Percentiles rank a stretch among this genome's conserved stretches.
Conservation (phyloP, 768 basidiomycete genomes). For the Amanita muscaria region DNA sequence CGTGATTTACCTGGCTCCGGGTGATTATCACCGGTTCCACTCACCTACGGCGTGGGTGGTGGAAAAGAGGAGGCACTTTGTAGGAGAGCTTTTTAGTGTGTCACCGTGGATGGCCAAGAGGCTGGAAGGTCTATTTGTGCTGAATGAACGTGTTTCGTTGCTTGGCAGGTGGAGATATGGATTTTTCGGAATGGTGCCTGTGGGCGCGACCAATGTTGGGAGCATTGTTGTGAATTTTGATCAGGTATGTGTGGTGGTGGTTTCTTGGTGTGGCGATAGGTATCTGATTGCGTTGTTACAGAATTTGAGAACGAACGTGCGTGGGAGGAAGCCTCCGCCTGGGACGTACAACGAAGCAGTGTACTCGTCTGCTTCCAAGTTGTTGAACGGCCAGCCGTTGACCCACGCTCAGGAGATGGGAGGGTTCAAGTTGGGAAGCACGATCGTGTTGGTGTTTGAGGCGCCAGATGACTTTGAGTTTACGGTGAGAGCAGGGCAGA, state of each 20-base stretch:
- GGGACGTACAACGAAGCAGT: conserved; percentile 91
- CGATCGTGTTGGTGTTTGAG: conserved; percentile 95
- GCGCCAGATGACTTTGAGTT: conserved; percentile 83
- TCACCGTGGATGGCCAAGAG: conserved; percentile 94
- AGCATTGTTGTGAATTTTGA: conserved; percentile 96
- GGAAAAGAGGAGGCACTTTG: conserved; percentile 90
- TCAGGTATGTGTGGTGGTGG: conserved; percentile 34
- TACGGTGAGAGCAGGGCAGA: conserved; percentile 64
- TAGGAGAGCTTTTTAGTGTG: conserved; percentile 95
- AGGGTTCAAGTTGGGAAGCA: conserved; percentile 91
- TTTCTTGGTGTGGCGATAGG: conserved; percentile 1
- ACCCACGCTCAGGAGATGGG: conserved; percentile 92
- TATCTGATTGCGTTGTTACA: conserved; percentile 18
- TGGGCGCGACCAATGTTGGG: conserved; percentile 97
- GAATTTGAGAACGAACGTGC: conserved; percentile 86
- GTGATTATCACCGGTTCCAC: conserved; percentile 98
- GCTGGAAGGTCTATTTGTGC: conserved; percentile 85
- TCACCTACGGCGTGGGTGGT: conserved; percentile 96
- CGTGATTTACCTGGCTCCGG: conserved; percentile 96
- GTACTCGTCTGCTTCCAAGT: conserved; percentile 73
- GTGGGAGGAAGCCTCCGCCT: conserved; percentile 58
- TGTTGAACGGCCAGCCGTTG: conserved; percentile 85
- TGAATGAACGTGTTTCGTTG: conserved; percentile 96
- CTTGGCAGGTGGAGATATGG: conserved; percentile 93
- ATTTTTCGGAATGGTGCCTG: conserved; percentile 96